Conservation (phyloP, 1,139 yeast species). For the Nadsonia commutata region DNA sequence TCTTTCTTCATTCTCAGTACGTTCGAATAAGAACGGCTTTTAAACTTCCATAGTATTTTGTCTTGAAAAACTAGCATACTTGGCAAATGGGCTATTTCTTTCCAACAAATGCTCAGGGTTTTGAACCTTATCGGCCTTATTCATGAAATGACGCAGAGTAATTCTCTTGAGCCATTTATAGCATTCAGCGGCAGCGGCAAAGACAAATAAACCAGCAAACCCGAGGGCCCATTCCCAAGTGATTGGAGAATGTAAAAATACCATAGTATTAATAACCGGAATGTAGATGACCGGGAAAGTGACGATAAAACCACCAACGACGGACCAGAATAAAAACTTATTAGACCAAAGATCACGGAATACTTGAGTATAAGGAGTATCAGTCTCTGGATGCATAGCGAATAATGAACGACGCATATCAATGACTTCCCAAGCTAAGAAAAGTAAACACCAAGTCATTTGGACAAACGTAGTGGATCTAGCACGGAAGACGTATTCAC, state of each 20-base stretch:
- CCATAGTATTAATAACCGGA: slow-evolving; percentile 70
- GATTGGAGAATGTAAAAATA: slow-evolving; percentile 61
- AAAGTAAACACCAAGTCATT: slow-evolving; percentile 82
- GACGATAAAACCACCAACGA: slow-evolving; percentile 52
- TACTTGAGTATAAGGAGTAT: slow-evolving; percentile 44
- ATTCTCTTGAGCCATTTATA: slow-evolving; percentile 58
- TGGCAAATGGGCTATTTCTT: slow-evolving; percentile 47
- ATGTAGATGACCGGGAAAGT: slow-evolving; percentile 78
- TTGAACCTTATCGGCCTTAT: slow-evolving; percentile 20
- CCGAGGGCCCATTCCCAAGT: slow-evolving; percentile 79
- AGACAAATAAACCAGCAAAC: slow-evolving; percentile 45
- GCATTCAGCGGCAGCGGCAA: slow-evolving; percentile 45
- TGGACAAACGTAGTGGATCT: slow-evolving; percentile 72
- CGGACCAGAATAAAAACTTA: slow-evolving; percentile 74
- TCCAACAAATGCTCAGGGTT: slow-evolving; percentile 56
- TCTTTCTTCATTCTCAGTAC: no score
- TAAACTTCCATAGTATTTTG: slow-evolving; percentile 22
- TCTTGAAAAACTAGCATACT: slow-evolving; percentile 44
- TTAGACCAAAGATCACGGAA: slow-evolving; percentile 60
- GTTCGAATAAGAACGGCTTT: no score
- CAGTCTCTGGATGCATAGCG: slow-evolving; percentile 56
- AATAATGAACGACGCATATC: slow-evolving; percentile 65
- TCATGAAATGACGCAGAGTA: slow-evolving; percentile 21
- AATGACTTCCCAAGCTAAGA: slow-evolving; percentile 83
- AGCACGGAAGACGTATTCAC: slow-evolving; percentile 59